Conservation (phyloP, 2,329 filamentous ascomycete species). For the Scedosporium apiospermum region DNA sequence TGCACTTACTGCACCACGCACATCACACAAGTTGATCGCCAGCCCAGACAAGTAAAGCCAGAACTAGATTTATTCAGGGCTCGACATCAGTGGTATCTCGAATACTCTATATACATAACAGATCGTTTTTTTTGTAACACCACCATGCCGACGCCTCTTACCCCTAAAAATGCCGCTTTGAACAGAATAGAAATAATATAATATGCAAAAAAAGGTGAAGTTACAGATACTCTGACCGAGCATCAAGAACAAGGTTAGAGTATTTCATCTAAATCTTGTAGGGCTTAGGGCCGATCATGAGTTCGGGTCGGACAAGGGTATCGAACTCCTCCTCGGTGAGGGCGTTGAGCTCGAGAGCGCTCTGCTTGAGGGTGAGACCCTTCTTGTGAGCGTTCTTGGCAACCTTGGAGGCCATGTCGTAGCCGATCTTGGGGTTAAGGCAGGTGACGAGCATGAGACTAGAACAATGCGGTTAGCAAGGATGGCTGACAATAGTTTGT, state of each 20-base stretch:
- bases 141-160: conserved; percentile 56
- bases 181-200: not conserved
- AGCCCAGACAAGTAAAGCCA: too few relatives aligned
- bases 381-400: conserved; percentile 99
- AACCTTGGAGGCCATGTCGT: conserved; percentile 94
- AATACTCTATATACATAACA: too few relatives aligned
- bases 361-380: conserved; percentile 85
- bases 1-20: too few relatives aligned
- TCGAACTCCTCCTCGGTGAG: conserved; percentile 87
- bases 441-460: conserved; percentile 98
- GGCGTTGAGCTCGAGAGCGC: conserved; percentile 85
- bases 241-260: not conserved
- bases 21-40: too few relatives aligned
- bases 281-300: conserved; percentile 80
- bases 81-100: too few relatives aligned
- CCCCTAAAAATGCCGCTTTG: conserved; percentile 48
- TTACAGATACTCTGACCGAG: not conserved
- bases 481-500: not conserved
- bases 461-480: not conserved
- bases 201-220: not conserved
- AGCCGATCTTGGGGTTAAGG: conserved; percentile 93
- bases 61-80: too few relatives aligned
- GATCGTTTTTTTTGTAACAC: not conserved
- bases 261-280: conserved; percentile 36
- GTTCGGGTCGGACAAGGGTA: conserved; percentile 77